Base-by-base conservation (phyloP, 2,329 filamentous ascomycete species). In the Ceratocystis huliohia region DNA sequence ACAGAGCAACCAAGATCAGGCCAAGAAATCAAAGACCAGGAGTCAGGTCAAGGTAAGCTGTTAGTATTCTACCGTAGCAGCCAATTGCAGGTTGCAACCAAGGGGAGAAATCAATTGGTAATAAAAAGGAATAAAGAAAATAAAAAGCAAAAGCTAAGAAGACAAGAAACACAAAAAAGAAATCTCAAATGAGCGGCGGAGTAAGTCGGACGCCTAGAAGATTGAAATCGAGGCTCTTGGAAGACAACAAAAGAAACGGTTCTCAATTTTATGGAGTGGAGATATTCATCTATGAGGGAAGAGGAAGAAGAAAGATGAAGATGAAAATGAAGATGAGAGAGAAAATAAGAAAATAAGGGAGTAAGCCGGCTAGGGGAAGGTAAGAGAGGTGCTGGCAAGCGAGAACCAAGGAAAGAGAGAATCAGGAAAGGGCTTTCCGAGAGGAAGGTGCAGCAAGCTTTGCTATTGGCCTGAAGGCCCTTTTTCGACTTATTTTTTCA, bases 101-200 rank as follows among this genome's bases (percentile, higher is more conserved):
- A 67, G 13, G 45, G 41, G 56, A 13, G 30, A 45, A 64, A 45
- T 53, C 64, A 66, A 50, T 33, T 41, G 50, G 61, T n/a, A 46
- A 61, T 46, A 64, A 63, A 48, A 22, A 10, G 46, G 30, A 17
- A 50, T 30, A 46, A 63, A 33, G 22, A 45, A 30, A 63, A 63
- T n/a, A 50, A 37, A 44, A 63, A 63, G 46, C 17, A 50, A 10
- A 33, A 63, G 61, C 61, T 50, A 50, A 48, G 20, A 30, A 53
- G 37, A 41, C 30, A 44, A 37, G 45, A 44, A 56, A 61, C 3
- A 25, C 20, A 44, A 22, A 48, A 61, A 61, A n/a, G 15, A 25
- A 48, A 30, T 61, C 56, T 50, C 53, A 61, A 67, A 67, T 67
- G 66, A 67, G 56, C 63, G 66, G 66, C 66, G 66, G 66, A 65